These are phyloP conservation scores for Candida frijolesensis DNA, from an alignment of 1,139 yeast species.

Conservation along the genomic window DNA sequence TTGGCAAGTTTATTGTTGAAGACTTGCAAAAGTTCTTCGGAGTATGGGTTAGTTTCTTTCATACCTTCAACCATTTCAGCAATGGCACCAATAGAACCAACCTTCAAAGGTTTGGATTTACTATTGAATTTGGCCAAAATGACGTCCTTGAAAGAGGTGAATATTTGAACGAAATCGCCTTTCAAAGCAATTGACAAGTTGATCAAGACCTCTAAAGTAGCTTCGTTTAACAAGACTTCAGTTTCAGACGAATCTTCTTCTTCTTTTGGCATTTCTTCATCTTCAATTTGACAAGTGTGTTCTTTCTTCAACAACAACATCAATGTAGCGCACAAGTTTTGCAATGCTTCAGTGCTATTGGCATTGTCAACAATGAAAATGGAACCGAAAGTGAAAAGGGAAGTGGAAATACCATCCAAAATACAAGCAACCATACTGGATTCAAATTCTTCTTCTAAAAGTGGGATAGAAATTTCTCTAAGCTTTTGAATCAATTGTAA, in stretches of 20 bases:
- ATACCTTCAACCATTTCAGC: conserved; percentile 87
- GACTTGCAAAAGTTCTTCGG: conserved; percentile 69
- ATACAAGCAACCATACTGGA: conserved; percentile 77
- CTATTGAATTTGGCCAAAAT: conserved; percentile 63
- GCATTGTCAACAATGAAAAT: conserved; percentile 64
- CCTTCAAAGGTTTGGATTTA: conserved; percentile 74
- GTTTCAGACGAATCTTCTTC: conserved; percentile 80
- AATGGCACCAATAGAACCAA: conserved; percentile 82
- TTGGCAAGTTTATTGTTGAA: conserved; percentile 68
- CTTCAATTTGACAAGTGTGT: conserved; percentile 77
- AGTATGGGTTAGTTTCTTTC: conserved; percentile 65
- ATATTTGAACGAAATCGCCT: conserved; percentile 71
- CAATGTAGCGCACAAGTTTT: conserved; percentile 68
- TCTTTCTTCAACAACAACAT: conserved; percentile 74
- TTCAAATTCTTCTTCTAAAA: conserved; percentile 79
- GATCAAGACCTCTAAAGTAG: conserved; percentile 83
- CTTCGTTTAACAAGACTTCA: conserved; percentile 82
- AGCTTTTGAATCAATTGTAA: conserved; percentile 64
- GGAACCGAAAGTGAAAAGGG: conserved; percentile 74
- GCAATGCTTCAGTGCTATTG: conserved; percentile 60
- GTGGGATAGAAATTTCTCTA: conserved; percentile 63
- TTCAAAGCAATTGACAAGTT: conserved; percentile 75
- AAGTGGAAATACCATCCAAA: conserved; percentile 73
- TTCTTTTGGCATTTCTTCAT: conserved; percentile 54
- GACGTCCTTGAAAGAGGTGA: conserved; percentile 70